Evolutionary conservation across 2,329 filamentous ascomycete genomes (phyloP), one percentile per base, ranked within the genome.

Genomic region (Alternaria burnsii): DNA sequence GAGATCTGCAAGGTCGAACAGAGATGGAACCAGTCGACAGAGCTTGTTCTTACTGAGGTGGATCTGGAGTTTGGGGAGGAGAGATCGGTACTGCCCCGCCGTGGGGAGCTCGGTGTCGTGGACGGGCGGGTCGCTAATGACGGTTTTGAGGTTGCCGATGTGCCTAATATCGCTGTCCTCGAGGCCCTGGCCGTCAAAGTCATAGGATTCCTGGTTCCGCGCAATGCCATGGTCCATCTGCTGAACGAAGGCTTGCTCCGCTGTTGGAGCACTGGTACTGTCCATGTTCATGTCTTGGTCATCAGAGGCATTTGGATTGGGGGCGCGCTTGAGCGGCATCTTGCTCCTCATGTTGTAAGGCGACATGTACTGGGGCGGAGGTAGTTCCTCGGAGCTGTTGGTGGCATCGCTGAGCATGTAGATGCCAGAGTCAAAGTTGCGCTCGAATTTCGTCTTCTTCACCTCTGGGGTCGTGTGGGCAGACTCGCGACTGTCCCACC

Each of bases 401-500:
- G 62, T 66, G 4, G 65, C 65, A 51, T 76, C 73, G 59, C 75
- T 76, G 58, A 70, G 61, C 71, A 76, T 71, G 36, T 66, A 76
- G 12, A 76, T 65, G 6, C 73, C 75, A 0, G 72, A 75, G 56
- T 77, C 75, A 42, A 70, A 69, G 43, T 76, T 75, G 47, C 74
- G 68, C 24, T 66, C 62, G 24, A 76, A 68, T 41, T 69, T 74
- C 1, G 68, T 55, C 63, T 72, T 73, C 58, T 76, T 76, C 8
- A 61, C 54, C 34, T 63, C 64, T 26, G 63, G 59, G 48, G 58
- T 62, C 14, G 52, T 59, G 38, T 67, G 65, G 10, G 64, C 46
- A 5, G 63, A 64, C 18, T 63, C 64, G 64, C 50, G 56, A 7
- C 55, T 65, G 38, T 71, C 70, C 65, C 71, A 77, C 76, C 76